Conservation (phyloP, 192 early-diverging fungal genomes). For the Lobosporangium transversale region DNA sequence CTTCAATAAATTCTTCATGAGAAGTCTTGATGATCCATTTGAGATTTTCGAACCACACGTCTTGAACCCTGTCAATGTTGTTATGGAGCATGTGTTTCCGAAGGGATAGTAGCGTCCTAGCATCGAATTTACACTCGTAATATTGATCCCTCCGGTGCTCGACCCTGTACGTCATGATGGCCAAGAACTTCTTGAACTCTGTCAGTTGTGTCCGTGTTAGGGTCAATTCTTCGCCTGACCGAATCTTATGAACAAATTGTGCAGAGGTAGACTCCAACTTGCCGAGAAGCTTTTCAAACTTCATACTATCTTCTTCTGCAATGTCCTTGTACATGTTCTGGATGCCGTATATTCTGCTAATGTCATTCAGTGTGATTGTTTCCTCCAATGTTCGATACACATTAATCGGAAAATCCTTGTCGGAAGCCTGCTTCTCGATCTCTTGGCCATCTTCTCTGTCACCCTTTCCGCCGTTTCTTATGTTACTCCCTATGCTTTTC, state of each 20-base stretch:
- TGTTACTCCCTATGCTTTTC: background rate
- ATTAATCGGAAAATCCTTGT: too few relatives aligned
- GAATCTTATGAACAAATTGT: background rate
- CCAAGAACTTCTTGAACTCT: conserved; percentile 42
- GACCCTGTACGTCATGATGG: conserved; percentile 40
- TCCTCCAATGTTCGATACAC: background rate
- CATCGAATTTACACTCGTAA: conserved; percentile 13
- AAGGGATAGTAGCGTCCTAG: background rate
- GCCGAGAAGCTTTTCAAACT: background rate
- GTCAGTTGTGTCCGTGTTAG: conserved; percentile 17
- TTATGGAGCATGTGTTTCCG: conserved; percentile 31
- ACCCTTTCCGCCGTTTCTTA: background rate
- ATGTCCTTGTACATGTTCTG: background rate
- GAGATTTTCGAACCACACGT: conserved; percentile 52
- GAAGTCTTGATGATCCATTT: too few relatives aligned
- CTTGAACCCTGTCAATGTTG: conserved; percentile 23
- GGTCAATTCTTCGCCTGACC: conserved; percentile 7
- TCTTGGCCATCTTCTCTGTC: background rate
- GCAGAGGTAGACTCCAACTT: background rate
- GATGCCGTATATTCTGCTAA: background rate
- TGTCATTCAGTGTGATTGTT: background rate
- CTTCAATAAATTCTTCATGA: conserved; percentile 29
- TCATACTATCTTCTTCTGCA: background rate
- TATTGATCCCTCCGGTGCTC: conserved; percentile 32
- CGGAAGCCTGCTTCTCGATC: background rate